phyloP scores from a whole-genome alignment of 306 rosid species.

The Hippophae tibetana region DNA sequence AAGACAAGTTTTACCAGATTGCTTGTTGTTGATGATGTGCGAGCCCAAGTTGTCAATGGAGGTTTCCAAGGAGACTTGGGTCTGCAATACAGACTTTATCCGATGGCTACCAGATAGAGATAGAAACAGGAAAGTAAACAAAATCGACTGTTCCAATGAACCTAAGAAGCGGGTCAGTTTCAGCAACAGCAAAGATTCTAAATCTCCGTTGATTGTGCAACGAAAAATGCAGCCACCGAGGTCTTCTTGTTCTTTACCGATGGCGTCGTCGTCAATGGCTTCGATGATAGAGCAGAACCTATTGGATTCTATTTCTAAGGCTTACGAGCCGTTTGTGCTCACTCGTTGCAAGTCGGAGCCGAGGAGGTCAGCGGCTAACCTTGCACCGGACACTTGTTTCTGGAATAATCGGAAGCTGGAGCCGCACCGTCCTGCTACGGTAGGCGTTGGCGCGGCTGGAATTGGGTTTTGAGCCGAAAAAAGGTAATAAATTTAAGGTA shows the following conservation, averaged over 20 bases:
- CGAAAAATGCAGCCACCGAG: conserved; percentile 60
- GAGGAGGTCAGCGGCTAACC: conserved; percentile 54
- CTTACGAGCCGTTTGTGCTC: conserved; percentile 74
- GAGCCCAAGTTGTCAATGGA: conserved; percentile 98
- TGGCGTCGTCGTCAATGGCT: conserved; percentile 42
- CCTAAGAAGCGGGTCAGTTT: conserved; percentile 27
- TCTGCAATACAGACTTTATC: conserved; percentile 74
- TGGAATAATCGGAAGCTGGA: conserved; percentile 78
- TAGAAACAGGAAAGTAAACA: conserved; percentile 16
- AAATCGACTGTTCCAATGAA: conserved; percentile 19
- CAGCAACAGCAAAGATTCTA: conserved; percentile 2
- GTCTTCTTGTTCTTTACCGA: conserved; percentile 64
- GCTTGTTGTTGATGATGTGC: conserved; percentile 88
- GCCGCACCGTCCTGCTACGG: conserved; percentile 53
- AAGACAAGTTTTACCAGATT: conserved; percentile 47
- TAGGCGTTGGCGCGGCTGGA: conserved; percentile 78
- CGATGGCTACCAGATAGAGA: conserved; percentile 61
- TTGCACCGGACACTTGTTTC: conserved; percentile 64
- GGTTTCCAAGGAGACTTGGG: conserved; percentile 93
- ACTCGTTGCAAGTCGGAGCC: conserved; percentile 98
- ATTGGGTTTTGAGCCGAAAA: conserved; percentile 46
- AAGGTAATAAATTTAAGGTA: neutral
- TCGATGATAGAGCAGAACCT: conserved; percentile 69
- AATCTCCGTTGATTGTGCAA: conserved; percentile 8
- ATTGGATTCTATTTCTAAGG: conserved; percentile 47